Evolutionary conservation across 2,329 filamentous ascomycete species (phyloP).

Genomic region (Nectriaceae sp.): DNA sequence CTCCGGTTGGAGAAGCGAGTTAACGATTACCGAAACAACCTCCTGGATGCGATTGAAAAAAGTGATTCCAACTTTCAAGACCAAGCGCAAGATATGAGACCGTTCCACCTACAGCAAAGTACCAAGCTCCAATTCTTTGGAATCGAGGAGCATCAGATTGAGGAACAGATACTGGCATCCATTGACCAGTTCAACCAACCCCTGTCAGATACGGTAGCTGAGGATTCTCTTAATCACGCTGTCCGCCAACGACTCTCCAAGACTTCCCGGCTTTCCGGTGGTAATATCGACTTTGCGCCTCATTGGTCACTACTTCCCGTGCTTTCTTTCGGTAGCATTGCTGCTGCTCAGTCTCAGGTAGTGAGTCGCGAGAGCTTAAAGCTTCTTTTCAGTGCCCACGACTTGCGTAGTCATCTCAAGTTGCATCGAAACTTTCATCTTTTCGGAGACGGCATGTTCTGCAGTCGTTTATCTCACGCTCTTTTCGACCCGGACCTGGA

Average conservation of each 20-base stretch:
- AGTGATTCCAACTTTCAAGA: constrained; percentile 4
- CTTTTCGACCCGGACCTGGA: constrained; percentile 84
- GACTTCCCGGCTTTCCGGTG: constrained; percentile 17
- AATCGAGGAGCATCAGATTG: constrained; percentile 47
- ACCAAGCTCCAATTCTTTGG: constrained; percentile 49
- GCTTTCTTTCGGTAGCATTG: constrained; percentile 74
- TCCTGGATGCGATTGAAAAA: constrained; percentile 27
- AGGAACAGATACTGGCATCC: constrained; percentile 50
- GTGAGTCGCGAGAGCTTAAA: constrained; percentile 75
- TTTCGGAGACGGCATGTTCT: constrained; percentile 82
- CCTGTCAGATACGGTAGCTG: constrained; percentile 18
- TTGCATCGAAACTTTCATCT: constrained; percentile 81
- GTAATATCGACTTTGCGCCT: constrained; percentile 41
- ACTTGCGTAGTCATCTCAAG: constrained; percentile 69
- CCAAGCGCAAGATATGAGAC: neutral
- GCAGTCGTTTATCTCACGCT: constrained; percentile 75
- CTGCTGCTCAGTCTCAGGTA: constrained; percentile 73
- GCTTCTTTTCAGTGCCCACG: constrained; percentile 74
- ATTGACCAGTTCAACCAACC: constrained; percentile 47
- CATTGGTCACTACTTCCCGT: constrained; percentile 64
- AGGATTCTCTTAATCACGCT: constrained; percentile 43
- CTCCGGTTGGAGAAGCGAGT: constrained; percentile 63
- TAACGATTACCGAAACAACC: constrained; percentile 32
- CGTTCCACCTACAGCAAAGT: neutral
- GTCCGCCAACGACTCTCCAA: constrained; percentile 43